Evolutionary conservation across 1,284 basidiomycete species (phyloP).

Genomic region (Ceratobasidium papillatum): DNA sequence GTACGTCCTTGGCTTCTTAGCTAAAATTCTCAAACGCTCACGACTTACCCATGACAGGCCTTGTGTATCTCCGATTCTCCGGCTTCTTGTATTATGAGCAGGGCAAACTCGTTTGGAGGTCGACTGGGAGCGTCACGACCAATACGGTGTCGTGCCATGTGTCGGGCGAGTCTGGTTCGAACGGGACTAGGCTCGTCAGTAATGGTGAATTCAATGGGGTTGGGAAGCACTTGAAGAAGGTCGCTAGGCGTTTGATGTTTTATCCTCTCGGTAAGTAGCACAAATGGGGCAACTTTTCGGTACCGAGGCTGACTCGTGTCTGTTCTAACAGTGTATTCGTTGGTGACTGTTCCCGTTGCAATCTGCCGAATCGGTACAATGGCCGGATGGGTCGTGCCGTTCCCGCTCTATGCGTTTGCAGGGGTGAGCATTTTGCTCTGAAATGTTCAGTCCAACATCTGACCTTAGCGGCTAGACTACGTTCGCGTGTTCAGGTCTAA

Average conservation of each 20-base stretch:
- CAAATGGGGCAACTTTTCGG: background rate
- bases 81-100: background rate
- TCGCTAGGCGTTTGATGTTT: conserved; percentile 19
- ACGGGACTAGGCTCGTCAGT: background rate
- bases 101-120: conserved; percentile 14
- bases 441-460: background rate
- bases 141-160: background rate
- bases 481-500: conserved; percentile 20
- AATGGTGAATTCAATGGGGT: conserved; percentile 11
- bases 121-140: background rate
- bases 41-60: background rate
- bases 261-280: conserved; percentile 16
- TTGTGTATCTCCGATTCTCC: conserved; percentile 21
- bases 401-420: conserved; percentile 4
- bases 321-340: conserved; percentile 8
- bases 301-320: too few species aligned
- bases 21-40: background rate
- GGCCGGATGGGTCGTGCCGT: conserved; percentile 18
- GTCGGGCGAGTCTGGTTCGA: conserved; percentile 8
- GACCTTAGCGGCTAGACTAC: background rate
- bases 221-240: conserved; percentile 18
- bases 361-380: conserved; percentile 18
- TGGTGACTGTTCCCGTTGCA: conserved; percentile 14
- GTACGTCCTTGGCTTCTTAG: background rate
- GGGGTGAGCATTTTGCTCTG: background rate